These are phyloP conservation scores for Staphylotrichum longicolle DNA, from an alignment of 495 filamentous ascomycete species.

Conservation along the genomic window DNA sequence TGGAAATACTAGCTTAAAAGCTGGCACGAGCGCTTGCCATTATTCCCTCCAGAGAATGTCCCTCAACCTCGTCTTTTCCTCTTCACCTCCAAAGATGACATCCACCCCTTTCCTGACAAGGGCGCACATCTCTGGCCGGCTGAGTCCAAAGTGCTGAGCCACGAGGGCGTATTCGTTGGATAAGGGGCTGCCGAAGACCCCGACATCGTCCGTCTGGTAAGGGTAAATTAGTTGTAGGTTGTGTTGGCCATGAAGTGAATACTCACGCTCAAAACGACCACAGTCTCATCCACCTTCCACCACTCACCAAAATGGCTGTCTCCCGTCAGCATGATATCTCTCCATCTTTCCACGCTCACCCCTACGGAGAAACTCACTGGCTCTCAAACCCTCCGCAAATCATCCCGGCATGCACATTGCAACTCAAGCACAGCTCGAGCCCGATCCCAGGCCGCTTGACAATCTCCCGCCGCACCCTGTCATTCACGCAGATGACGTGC, in stretches of 20 bases:
- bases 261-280: conserved; percentile 43
- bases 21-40: too few relatives aligned
- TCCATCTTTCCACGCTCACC: too few relatives aligned
- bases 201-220: conserved; percentile 81
- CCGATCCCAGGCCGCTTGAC: conserved; percentile 44
- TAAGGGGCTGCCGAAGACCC: conserved; percentile 74
- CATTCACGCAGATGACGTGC: conserved; percentile 74
- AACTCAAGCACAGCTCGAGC: conserved; percentile 75
- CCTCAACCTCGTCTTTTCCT: conserved; percentile 58
- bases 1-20: too few relatives aligned
- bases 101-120: conserved; percentile 58
- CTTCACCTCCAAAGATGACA: conserved; percentile 62
- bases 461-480: conserved; percentile 56
- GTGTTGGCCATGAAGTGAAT: too few relatives aligned
- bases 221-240: conserved; percentile 1
- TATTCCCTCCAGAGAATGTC: conserved; percentile 45
- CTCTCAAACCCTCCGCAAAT: conserved; percentile 66
- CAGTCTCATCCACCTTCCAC: conserved; percentile 37
- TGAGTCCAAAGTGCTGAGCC: conserved; percentile 65
- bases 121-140: conserved; percentile 51
- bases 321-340: not conserved
- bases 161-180: conserved; percentile 77
- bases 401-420: conserved; percentile 74
- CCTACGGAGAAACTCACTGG: conserved; percentile 38
- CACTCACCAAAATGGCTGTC: conserved; percentile 37